Evolutionary conservation across 2,329 filamentous ascomycete genomes (phyloP).

Genomic region (Colletotrichum eleusines): DNA sequence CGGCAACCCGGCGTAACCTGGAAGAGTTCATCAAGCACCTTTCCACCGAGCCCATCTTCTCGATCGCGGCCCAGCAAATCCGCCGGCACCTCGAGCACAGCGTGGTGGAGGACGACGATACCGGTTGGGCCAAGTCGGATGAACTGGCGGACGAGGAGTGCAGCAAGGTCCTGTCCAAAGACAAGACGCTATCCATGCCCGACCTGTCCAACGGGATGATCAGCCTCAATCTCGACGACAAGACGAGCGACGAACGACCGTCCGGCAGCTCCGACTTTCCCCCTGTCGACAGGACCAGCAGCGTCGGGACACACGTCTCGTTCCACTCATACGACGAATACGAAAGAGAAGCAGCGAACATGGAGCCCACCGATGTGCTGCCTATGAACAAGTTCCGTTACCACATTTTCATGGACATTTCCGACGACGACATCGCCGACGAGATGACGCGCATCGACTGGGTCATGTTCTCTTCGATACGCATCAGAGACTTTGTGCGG

Average conservation of each 20-base stretch:
- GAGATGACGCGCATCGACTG: conserved; percentile 97
- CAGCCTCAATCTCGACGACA: conserved; percentile 61
- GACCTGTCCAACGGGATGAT: conserved; percentile 61
- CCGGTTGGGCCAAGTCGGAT: conserved; percentile 90
- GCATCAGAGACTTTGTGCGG: conserved; percentile 90
- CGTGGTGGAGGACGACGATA: conserved; percentile 89
- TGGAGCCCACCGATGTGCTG: conserved; percentile 77
- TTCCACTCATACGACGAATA: conserved; percentile 82
- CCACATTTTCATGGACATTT: conserved; percentile 88
- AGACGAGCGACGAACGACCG: conserved; percentile 55
- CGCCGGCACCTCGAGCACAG: conserved; percentile 78
- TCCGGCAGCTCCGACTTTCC: conserved; percentile 61
- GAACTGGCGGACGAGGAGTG: conserved; percentile 56
- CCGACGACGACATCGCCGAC: conserved; percentile 86
- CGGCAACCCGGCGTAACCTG: conserved; percentile 77
- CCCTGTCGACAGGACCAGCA: conserved; percentile 55
- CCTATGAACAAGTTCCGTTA: conserved; percentile 88
- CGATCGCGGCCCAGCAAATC: conserved; percentile 88
- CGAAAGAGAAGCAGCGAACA: conserved; percentile 78
- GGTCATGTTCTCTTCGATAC: conserved; percentile 97
- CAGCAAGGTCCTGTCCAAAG: conserved; percentile 51
- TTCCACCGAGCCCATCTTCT: conserved; percentile 83
- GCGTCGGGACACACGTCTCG: conserved; percentile 61
- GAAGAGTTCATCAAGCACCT: conserved; percentile 81
- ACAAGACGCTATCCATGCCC: conserved; percentile 40